phyloP scores from a whole-genome alignment of 805 yeast genomes.

The Starmerella davenportii region DNA sequence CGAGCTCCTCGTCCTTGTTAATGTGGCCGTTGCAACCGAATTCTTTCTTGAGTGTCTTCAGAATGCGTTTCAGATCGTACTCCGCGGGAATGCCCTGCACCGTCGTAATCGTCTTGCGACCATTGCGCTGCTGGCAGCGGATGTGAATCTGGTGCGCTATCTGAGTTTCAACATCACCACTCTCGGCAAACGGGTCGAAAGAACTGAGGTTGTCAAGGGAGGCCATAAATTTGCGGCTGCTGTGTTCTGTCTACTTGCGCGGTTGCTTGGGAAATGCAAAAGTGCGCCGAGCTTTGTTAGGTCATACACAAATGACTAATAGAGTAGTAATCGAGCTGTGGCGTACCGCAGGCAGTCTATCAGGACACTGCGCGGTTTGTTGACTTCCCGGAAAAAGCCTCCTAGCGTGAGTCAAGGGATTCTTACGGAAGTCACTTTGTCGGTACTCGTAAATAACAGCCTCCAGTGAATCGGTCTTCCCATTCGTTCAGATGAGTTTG shows the following conservation, averaged over 20 bases:
- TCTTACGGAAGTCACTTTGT: too few species aligned
- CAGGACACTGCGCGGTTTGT: too few species aligned
- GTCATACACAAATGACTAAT: not conserved
- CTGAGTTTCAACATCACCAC: conserved; percentile 96
- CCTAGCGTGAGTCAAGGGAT: too few species aligned
- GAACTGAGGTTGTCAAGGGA: conserved; percentile 59
- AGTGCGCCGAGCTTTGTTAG: not conserved
- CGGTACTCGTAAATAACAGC: too few species aligned
- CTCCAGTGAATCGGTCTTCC: too few species aligned
- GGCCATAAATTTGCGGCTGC: conserved; percentile 26
- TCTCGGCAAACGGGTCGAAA: conserved; percentile 95
- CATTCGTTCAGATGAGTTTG: too few species aligned
- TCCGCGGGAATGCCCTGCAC: conserved; percentile 95
- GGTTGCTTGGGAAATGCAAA: not conserved
- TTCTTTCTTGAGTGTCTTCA: conserved; percentile 88
- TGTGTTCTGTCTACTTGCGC: not conserved
- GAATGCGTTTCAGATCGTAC: conserved; percentile 83
- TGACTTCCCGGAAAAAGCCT: too few species aligned
- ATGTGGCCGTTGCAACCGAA: conserved; percentile 98
- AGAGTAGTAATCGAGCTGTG: not conserved
- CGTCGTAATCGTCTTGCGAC: conserved; percentile 94
- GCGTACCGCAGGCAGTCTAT: too few species aligned
- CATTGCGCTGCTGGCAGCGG: conserved; percentile 99
- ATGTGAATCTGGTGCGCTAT: conserved; percentile 88
- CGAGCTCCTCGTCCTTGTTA: conserved; percentile 88